These are phyloP conservation scores for Phymatotrichopsis omnivora DNA, from an alignment of 2,329 filamentous ascomycete species.

Conservation along the genomic window DNA sequence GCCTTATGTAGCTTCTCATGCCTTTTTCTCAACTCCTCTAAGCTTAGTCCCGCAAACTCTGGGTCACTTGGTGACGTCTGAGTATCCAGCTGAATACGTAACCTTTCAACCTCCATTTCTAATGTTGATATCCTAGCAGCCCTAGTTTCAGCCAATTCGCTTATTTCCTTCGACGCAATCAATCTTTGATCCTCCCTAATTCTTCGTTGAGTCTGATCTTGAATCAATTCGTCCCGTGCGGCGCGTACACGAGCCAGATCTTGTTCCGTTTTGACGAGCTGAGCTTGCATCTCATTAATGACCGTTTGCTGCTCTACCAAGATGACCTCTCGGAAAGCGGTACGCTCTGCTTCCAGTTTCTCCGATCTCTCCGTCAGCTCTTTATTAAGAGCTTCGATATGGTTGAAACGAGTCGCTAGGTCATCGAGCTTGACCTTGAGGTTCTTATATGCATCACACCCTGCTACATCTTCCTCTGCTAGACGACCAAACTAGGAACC, in stretches of 20 bases:
- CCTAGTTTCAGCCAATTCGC: conserved; percentile 67
- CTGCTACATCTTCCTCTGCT: conserved; percentile 86
- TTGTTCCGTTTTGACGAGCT: conserved; percentile 68
- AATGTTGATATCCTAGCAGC: conserved; percentile 71
- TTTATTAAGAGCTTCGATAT: conserved; percentile 78
- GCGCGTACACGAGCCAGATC: conserved; percentile 80
- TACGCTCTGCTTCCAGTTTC: conserved; percentile 74
- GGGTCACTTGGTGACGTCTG: conserved; percentile 34
- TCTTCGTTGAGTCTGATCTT: conserved; percentile 71
- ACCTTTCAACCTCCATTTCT: conserved; percentile 69
- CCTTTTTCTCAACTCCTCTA: conserved; percentile 63
- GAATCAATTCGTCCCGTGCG: conserved; percentile 71
- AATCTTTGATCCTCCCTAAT: conserved; percentile 67
- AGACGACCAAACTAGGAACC: conserved; percentile 54
- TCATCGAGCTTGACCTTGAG: conserved; percentile 87
- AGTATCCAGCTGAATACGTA: conserved; percentile 49
- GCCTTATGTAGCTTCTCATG: conserved; percentile 67
- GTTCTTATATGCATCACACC: conserved; percentile 87
- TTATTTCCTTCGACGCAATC: conserved; percentile 59
- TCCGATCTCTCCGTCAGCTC: conserved; percentile 75
- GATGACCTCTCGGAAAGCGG: conserved; percentile 66
- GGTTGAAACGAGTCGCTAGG: conserved; percentile 81
- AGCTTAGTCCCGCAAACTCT: conserved; percentile 49
- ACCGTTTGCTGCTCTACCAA: conserved; percentile 67
- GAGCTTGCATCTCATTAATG: conserved; percentile 68